phyloP scores from a whole-genome alignment of 768 basidiomycete species.

The Paxillus ammoniavirescens region DNA sequence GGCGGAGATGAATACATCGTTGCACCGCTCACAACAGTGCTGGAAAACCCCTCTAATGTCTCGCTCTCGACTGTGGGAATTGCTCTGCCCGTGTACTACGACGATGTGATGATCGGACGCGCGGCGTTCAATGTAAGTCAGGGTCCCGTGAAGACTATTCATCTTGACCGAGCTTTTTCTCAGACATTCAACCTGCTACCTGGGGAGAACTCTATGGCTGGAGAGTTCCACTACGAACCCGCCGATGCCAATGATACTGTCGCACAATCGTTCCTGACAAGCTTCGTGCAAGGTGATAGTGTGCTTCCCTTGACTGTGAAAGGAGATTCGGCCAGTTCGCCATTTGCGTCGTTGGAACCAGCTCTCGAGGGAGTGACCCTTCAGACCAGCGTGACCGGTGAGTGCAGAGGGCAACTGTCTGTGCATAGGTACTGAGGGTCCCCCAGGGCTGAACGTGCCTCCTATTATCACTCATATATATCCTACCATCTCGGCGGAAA shows the following conservation, averaged over 20 bases:
- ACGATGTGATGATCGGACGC: conserved; percentile 55
- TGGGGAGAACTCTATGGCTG: conserved; percentile 48
- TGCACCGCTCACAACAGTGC: conserved; percentile 52
- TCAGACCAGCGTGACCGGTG: conserved; percentile 48
- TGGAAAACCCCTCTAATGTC: conserved; percentile 69
- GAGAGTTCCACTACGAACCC: conserved; percentile 71
- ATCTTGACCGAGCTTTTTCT: background rate
- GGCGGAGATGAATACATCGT: conserved; percentile 60
- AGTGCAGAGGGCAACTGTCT: background rate
- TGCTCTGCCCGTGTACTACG: conserved; percentile 56
- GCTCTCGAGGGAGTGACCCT: conserved; percentile 56
- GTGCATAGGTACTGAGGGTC: background rate
- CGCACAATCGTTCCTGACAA: conserved; percentile 58
- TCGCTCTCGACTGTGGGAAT: conserved; percentile 58
- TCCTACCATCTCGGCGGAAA: conserved; percentile 50
- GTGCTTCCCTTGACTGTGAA: conserved; percentile 51
- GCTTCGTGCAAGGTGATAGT: conserved; percentile 55
- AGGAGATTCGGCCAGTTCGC: conserved; percentile 59
- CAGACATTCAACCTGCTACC: conserved; percentile 59
- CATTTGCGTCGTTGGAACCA: conserved; percentile 56
- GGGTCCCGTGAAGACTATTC: background rate
- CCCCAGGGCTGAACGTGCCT: conserved; percentile 46
- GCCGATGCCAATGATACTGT: conserved; percentile 62
- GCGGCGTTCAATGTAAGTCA: conserved; percentile 54
- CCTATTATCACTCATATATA: conserved; percentile 57